A percentile compares a stretch with the other conserved stretches of the same genome.
Conservation (phyloP, 768 basidiomycete genomes). For the Amanita brunnescens region DNA sequence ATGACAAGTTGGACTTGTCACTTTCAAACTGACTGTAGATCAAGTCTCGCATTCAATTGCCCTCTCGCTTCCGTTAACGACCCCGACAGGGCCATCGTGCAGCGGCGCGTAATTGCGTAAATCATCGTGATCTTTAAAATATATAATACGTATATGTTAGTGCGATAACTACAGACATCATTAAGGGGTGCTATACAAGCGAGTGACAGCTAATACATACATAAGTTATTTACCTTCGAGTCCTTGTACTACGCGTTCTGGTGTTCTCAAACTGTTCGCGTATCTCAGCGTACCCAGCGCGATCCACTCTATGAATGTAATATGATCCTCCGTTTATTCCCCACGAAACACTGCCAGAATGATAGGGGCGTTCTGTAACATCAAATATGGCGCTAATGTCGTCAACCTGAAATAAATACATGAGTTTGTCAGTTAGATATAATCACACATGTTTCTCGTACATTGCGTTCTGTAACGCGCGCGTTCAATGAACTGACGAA, state of each 20-base stretch:
- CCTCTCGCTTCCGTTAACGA: too few species aligned
- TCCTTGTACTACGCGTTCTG: slow-evolving; percentile 25
- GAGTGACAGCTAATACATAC: not conserved
- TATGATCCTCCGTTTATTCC: slow-evolving; percentile 61
- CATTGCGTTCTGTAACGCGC: slow-evolving; percentile 78
- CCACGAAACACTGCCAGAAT: slow-evolving; percentile 77
- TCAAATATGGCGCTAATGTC: slow-evolving; percentile 81
- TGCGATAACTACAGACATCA: not conserved
- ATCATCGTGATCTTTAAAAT: not conserved
- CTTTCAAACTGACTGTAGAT: not conserved
- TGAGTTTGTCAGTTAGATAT: slow-evolving; percentile 3
- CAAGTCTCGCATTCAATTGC: not conserved
- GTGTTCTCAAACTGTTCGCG: slow-evolving; percentile 48
- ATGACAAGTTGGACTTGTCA: not conserved
- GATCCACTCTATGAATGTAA: slow-evolving; percentile 71
- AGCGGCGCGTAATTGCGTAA: not conserved
- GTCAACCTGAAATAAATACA: slow-evolving; percentile 38
- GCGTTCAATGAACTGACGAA: slow-evolving; percentile 69
- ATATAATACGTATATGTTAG: slow-evolving; percentile 2
- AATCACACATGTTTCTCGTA: slow-evolving; percentile 28
- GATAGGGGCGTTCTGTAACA: slow-evolving; percentile 58
- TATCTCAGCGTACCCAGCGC: slow-evolving; percentile 57
- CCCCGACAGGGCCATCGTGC: not conserved
- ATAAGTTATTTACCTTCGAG: slow-evolving; percentile 17
- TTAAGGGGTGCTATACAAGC: not conserved